Percentiles rank a stretch among this genome's conserved stretches.
These are phyloP conservation scores for Tetracladium marchalianum DNA, from an alignment of 495 filamentous ascomycete species.

Conservation along the genomic window DNA sequence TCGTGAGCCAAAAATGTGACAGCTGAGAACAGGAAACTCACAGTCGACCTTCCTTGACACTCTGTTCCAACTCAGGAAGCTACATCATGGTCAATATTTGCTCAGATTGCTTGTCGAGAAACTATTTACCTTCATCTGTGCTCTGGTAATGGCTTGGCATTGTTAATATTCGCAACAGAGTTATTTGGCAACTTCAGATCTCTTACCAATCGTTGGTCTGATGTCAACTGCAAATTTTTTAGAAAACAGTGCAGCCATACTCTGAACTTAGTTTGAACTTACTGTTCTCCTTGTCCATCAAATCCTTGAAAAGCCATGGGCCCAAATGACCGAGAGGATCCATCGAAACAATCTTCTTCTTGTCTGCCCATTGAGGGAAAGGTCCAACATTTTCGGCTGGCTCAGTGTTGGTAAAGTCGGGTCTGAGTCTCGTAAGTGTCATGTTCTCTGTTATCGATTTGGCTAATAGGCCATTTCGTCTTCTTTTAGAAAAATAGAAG, in stretches of 20 bases:
- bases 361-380: constrained; percentile 82
- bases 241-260: background rate
- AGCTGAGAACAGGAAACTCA: constrained; percentile 17
- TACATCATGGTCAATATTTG: constrained; percentile 18
- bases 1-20: constrained; percentile 11
- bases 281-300: constrained; percentile 55
- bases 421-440: constrained; percentile 24
- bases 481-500: background rate
- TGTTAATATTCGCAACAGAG: background rate
- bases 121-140: constrained; percentile 70
- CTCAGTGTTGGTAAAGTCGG: constrained; percentile 91
- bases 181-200: background rate
- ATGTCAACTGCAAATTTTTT: constrained; percentile 54
- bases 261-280: constrained; percentile 1
- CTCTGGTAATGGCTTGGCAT: constrained; percentile 64
- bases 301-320: constrained; percentile 67
- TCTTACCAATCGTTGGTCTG: constrained; percentile 70
- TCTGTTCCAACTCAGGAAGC: constrained; percentile 83
- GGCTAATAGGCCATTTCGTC: background rate
- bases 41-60: constrained; percentile 68
- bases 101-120: background rate
- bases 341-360: constrained; percentile 95
- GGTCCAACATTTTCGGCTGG: constrained; percentile 81
- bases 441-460: background rate
- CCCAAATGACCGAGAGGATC: constrained; percentile 88